Percentiles rank a stretch among this genome's conserved stretches.
phyloP scores from a whole-genome alignment of 192 early-diverging fungal species.

The Umbelopsis isabellina region DNA sequence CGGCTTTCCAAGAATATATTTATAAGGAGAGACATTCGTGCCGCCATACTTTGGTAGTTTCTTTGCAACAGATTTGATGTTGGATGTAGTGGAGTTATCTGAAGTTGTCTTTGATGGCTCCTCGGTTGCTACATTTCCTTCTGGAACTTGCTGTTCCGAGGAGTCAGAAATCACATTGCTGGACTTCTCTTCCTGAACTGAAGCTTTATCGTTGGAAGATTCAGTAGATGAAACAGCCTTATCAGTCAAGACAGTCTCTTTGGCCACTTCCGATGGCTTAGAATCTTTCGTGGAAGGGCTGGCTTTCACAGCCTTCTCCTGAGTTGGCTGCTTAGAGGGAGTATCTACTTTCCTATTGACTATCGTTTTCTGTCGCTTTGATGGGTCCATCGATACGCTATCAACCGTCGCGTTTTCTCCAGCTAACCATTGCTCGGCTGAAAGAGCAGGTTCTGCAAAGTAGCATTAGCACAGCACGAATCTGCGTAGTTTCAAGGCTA shows the following conservation, averaged over 20 bases:
- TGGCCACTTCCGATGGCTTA: no score
- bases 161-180: no score
- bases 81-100: no score
- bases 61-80: neutral
- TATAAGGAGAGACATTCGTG: constrained; percentile 53
- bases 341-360: neutral
- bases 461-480: constrained; percentile 1
- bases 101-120: constrained; percentile 1
- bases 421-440: constrained; percentile 62
- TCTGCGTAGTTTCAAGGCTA: neutral
- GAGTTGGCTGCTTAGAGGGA: no score
- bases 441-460: constrained; percentile 47
- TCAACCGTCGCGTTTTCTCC: constrained; percentile 50
- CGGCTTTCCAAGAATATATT: constrained; percentile 60
- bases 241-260: no score
- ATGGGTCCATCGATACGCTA: constrained; percentile 56
- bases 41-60: constrained; percentile 45
- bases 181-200: no score
- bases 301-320: constrained; percentile 6
- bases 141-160: no score
- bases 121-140: neutral
- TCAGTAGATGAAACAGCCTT: no score
- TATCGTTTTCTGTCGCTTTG: constrained; percentile 33
- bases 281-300: no score
- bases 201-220: no score